A percentile compares a stretch with the other conserved stretches of the same genome.
These are phyloP conservation scores for Parmelia sp. DNA, from an alignment of 495 filamentous ascomycete genomes.

Conservation along the genomic window DNA sequence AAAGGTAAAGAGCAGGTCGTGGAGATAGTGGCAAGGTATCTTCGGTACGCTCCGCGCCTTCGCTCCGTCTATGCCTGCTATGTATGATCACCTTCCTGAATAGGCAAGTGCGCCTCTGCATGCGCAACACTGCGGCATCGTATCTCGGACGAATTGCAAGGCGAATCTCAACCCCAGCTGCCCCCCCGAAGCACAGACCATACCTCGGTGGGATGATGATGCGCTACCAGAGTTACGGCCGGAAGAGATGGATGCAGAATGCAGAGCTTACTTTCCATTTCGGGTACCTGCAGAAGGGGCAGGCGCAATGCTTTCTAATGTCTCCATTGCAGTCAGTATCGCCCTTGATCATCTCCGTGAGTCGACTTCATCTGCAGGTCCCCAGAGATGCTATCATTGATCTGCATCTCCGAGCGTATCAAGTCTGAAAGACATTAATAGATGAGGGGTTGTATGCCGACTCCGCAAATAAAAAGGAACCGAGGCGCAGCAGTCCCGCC, in stretches of 20 bases:
- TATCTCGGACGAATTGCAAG: background rate
- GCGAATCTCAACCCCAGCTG: no score
- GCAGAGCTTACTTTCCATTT: background rate
- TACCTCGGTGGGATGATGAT: background rate
- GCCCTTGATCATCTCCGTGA: background rate
- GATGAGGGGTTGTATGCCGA: background rate
- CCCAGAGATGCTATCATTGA: background rate
- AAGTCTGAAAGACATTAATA: no score
- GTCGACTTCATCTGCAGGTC: background rate
- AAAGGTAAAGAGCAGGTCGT: background rate
- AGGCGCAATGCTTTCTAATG: background rate
- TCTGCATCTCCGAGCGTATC: background rate
- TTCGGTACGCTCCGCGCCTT: constrained; percentile 8
- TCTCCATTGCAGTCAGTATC: background rate
- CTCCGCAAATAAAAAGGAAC: background rate
- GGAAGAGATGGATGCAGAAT: background rate
- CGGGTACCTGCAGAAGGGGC: constrained; percentile 4
- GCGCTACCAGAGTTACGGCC: background rate
- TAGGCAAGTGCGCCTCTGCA: background rate
- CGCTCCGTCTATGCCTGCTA: background rate
- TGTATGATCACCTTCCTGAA: background rate
- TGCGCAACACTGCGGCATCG: background rate
- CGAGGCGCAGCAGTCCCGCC: background rate
- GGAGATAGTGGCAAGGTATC: background rate
- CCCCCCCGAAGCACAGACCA: background rate